phyloP scores from a whole-genome alignment of 192 early-diverging fungal species.

The Gryganskiella cystojenkinii region DNA sequence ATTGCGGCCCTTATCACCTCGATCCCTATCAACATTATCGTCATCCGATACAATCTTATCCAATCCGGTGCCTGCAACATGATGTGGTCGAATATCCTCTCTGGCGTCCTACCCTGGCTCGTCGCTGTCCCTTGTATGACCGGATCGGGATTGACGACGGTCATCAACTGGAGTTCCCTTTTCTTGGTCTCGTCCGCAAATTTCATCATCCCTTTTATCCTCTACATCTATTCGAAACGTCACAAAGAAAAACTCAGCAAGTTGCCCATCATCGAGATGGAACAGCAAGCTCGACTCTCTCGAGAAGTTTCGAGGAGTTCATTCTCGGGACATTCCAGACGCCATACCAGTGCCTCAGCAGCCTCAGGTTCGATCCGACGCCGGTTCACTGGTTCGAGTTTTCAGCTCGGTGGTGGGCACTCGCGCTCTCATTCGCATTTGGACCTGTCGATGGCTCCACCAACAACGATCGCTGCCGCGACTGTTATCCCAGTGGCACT shows the following conservation, averaged over 20 bases:
- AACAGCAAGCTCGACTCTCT: constrained; percentile 9
- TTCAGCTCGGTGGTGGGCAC: constrained; percentile 1
- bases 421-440: constrained; percentile 10
- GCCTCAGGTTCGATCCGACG: constrained; percentile 22
- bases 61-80: constrained; percentile 61
- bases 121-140: constrained; percentile 76
- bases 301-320: constrained; percentile 33
- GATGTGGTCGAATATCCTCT: constrained; percentile 50
- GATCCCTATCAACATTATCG: constrained; percentile 78
- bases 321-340: constrained; percentile 14
- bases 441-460: constrained; percentile 15
- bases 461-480: constrained; percentile 17
- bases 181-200: constrained; percentile 74
- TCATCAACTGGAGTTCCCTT: constrained; percentile 75
- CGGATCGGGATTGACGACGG: constrained; percentile 61
- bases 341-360: constrained; percentile 10
- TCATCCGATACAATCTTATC: constrained; percentile 73
- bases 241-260: constrained; percentile 35
- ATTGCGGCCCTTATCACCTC: constrained; percentile 69
- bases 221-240: constrained; percentile 68
- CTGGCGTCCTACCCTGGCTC: constrained; percentile 70
- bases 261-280: constrained; percentile 6
- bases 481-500: constrained; percentile 22
- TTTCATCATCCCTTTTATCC: constrained; percentile 73
- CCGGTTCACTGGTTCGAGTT: constrained; percentile 17